Percentiles rank a stretch among this genome's conserved stretches.
Evolutionary conservation across 306 rosid genomes (phyloP).

Genomic region (Crataegus laevigata): DNA sequence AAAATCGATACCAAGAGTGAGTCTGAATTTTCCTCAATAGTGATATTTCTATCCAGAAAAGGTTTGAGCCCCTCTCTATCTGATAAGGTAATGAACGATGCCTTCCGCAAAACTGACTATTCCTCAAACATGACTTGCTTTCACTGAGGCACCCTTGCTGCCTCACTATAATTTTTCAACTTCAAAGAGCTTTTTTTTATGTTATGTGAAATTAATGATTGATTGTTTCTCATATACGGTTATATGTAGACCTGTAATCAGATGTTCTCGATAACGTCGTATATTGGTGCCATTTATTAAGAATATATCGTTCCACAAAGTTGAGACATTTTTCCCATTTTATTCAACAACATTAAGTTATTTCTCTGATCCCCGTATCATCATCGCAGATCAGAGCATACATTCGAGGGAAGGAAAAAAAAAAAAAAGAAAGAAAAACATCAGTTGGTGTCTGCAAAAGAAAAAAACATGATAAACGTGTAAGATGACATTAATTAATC

Average conservation of each 20-base stretch:
- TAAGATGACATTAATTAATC: neutral
- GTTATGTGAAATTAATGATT: no score
- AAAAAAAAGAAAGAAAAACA: neutral
- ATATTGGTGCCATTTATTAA: neutral
- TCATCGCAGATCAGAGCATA: neutral
- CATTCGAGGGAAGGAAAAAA: neutral
- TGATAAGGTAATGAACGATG: no score
- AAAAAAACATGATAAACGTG: neutral
- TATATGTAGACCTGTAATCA: no score
- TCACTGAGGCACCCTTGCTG: no score
- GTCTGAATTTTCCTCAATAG: neutral
- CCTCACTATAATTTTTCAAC: no score
- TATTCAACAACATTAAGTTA: neutral
- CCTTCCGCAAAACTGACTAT: no score
- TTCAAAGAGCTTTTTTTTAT: no score
- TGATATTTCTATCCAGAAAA: neutral
- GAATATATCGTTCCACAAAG: neutral
- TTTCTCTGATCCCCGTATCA: neutral
- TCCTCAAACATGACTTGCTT: no score
- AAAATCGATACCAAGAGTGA: neutral
- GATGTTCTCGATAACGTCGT: neutral
- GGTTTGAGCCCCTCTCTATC: neutral
- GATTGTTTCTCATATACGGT: no score
- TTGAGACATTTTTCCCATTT: neutral
- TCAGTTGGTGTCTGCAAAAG: constrained; percentile 17